Percentiles rank a stretch among this genome's conserved stretches.
Conservation (phyloP, 805 yeast genomes). For the Ogataea dorogensis region DNA sequence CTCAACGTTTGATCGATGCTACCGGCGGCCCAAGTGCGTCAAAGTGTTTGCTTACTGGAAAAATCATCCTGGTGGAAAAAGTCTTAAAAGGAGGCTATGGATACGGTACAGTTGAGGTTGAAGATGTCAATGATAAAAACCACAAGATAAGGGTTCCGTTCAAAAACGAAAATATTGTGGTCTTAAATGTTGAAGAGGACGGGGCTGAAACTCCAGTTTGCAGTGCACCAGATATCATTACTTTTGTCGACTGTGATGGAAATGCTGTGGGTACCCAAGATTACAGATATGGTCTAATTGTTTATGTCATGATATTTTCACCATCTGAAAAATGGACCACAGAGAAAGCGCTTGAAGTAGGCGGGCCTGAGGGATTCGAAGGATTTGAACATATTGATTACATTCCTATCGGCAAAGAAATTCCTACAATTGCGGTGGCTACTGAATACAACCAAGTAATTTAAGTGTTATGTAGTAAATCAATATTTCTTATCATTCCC, state of each 20-base stretch:
- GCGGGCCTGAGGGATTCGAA: conserved; percentile 38
- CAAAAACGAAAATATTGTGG: conserved; percentile 44
- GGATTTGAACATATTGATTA: conserved; percentile 36
- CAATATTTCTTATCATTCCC: too few relatives aligned
- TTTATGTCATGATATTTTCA: conserved; percentile 38
- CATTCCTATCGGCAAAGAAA: conserved; percentile 37
- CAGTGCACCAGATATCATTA: conserved; percentile 42
- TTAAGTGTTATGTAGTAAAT: too few relatives aligned
- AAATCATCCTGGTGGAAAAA: conserved; percentile 41
- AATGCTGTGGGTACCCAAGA: conserved; percentile 49
- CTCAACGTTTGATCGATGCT: conserved; percentile 35
- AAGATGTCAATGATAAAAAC: conserved; percentile 17
- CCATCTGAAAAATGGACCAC: conserved; percentile 38
- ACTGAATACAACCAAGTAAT: conserved; percentile 6
- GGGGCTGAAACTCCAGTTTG: conserved; percentile 29
- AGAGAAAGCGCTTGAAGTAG: conserved; percentile 36
- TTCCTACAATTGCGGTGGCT: conserved; percentile 12
- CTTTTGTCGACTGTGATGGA: conserved; percentile 38
- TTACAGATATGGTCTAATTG: conserved; percentile 42
- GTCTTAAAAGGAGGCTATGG: conserved; percentile 40
- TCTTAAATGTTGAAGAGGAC: too few relatives aligned
- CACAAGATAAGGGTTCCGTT: conserved; percentile 35
- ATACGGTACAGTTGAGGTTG: conserved; percentile 39
- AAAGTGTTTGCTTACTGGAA: conserved; percentile 38
- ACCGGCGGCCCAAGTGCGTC: conserved; percentile 35